These are phyloP conservation scores for Glycine latifolia DNA, from an alignment of 306 rosid species.

Conservation along the genomic window DNA sequence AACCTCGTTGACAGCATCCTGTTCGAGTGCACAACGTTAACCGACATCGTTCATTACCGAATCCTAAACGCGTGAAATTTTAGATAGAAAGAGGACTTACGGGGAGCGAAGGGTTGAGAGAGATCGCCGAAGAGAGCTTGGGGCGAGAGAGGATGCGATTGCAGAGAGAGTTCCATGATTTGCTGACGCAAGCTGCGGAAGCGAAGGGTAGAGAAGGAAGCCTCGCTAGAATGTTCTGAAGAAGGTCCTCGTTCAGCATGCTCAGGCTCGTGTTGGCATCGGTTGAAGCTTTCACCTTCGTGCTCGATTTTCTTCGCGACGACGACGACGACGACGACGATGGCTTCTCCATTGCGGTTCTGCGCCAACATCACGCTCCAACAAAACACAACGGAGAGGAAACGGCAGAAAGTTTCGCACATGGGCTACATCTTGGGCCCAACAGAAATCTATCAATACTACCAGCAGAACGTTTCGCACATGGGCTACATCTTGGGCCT, in stretches of 20 bases:
- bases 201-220: slow-evolving; percentile 68
- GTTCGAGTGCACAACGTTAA: background rate
- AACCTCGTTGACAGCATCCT: slow-evolving; percentile 78
- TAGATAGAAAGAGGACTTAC: slow-evolving; percentile 45
- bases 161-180: slow-evolving; percentile 64
- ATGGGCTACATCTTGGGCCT: background rate
- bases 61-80: background rate
- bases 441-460: background rate
- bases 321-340: slow-evolving; percentile 29
- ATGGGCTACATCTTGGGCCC: background rate
- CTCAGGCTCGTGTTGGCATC: background rate
- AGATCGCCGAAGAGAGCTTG: slow-evolving; percentile 72
- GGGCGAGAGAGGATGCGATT: slow-evolving; percentile 65
- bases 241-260: slow-evolving; percentile 53
- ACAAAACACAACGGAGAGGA: background rate
- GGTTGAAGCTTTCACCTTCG: background rate
- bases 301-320: slow-evolving; percentile 32
- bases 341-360: slow-evolving; percentile 45
- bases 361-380: background rate
- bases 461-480: background rate
- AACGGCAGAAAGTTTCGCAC: background rate
- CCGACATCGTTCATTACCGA: background rate
- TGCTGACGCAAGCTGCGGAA: slow-evolving; percentile 73
- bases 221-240: slow-evolving; percentile 48
- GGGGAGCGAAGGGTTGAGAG: slow-evolving; percentile 61